Evolutionary conservation across 805 yeast genomes (phyloP), one percentile per base, ranked within the genome.

Genomic region (Naumovozyma dairenensis): DNA sequence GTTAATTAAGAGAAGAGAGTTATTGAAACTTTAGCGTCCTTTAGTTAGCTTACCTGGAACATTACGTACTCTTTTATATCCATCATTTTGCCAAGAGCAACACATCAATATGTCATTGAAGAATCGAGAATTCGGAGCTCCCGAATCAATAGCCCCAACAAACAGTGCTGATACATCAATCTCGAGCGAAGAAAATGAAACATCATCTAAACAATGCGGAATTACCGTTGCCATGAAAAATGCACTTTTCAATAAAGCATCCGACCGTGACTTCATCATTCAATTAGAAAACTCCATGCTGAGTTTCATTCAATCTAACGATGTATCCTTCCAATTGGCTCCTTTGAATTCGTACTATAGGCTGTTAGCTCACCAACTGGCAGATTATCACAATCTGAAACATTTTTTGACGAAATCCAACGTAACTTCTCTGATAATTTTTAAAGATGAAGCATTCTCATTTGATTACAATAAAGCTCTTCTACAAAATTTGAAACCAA

Each of bases 291-390:
- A 59, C 16, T 66, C 67, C 35, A 51, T 76, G 18, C 39, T 66
- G 10, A 60, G 57, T 16, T 73, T 76, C 44, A 62, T 72, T 24
- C 45, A 60, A 6, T 57, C 63, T 31, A 60, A 44, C 46, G 66
- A 44, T 33, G 63, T 48, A 45, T 64, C 55, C 42, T 65, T 49
- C 54, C 68, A 43, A 41, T 49, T 72, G 48, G 63, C 62, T 25
- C 71, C 80, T 5, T 68, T 74, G 67, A 80, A 80, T 52, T 76
- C 85, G 2, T 80, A 76, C 51, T 75, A 73, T 43, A 60, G 89
- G 43, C 59, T 81, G 29, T 56, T 81, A 34, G 67, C 80, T 0
- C 87, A 81, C 53, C 80, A 78, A 43, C 59, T 79, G 22, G 82
- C 86, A 4, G 79, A 74, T 25, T 78, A 77, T 50, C 77, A 78